Conservation (phyloP, 805 yeast genomes). For the Saccharomyces eubayanus region DNA sequence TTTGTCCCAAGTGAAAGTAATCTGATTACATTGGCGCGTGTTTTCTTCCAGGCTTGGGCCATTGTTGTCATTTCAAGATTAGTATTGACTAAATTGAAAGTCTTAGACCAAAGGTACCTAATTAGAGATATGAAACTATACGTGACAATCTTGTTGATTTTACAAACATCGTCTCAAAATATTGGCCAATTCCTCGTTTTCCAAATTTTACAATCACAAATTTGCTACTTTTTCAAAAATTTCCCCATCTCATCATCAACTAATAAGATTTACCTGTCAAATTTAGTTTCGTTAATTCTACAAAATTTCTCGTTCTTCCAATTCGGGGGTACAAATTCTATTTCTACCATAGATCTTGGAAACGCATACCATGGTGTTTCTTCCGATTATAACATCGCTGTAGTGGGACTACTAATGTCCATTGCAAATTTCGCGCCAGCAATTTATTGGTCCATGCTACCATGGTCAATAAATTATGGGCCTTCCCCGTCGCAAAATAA, state of each 20-base stretch:
- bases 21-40: slow-evolving; percentile 31
- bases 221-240: not conserved
- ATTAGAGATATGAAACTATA: slow-evolving; percentile 16
- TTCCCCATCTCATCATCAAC: not conserved
- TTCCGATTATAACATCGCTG: slow-evolving; percentile 50
- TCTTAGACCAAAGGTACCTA: slow-evolving; percentile 2
- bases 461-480: slow-evolving; percentile 16
- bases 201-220: slow-evolving; percentile 12
- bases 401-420: slow-evolving; percentile 74
- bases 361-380: slow-evolving; percentile 87
- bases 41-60: slow-evolving; percentile 30
- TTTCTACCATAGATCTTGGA: slow-evolving; percentile 83
- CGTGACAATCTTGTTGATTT: slow-evolving; percentile 36
- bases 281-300: slow-evolving; percentile 36
- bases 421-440: slow-evolving; percentile 82
- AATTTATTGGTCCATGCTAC: slow-evolving; percentile 59
- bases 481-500: slow-evolving; percentile 12
- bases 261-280: slow-evolving; percentile 2
- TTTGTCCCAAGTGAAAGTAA: not conserved
- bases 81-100: slow-evolving; percentile 9
- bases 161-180: slow-evolving; percentile 42
- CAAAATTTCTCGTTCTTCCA: slow-evolving; percentile 79
- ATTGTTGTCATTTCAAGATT: slow-evolving; percentile 31
- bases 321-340: slow-evolving; percentile 83
- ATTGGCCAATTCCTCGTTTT: slow-evolving; percentile 43